Percentiles rank a stretch among this genome's conserved stretches.
phyloP scores from a whole-genome alignment of 2,329 filamentous ascomycete genomes.

The Scytalidium sp. region DNA sequence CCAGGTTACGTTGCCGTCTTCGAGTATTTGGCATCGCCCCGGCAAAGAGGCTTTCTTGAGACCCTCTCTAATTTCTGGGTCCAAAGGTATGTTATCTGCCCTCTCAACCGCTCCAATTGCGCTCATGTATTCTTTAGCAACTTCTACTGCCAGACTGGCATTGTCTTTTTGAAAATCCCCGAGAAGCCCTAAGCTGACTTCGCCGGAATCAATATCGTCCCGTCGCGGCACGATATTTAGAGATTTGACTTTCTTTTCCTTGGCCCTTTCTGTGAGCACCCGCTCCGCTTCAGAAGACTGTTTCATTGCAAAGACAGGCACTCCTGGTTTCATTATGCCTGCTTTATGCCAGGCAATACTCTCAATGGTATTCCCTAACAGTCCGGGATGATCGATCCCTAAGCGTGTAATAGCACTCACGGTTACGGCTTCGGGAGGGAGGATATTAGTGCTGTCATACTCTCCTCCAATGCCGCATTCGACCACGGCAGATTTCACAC shows the following conservation, averaged over 20 bases:
- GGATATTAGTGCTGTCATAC: constrained; percentile 87
- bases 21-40: constrained; percentile 68
- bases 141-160: constrained; percentile 52
- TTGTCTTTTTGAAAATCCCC: constrained; percentile 57
- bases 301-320: constrained; percentile 59
- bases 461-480: constrained; percentile 95
- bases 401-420: constrained; percentile 76
- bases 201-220: constrained; percentile 39
- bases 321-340: constrained; percentile 73
- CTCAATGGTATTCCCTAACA: constrained; percentile 76
- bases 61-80: constrained; percentile 42
- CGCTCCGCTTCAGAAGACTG: constrained; percentile 48
- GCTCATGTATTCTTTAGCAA: constrained; percentile 50
- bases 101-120: constrained; percentile 32
- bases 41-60: constrained; percentile 73
- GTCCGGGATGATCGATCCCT: constrained; percentile 79
- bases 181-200: constrained; percentile 43
- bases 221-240: neutral
- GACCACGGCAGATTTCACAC: constrained; percentile 74
- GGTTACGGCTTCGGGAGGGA: constrained; percentile 51
- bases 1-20: constrained; percentile 65
- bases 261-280: neutral
- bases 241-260: neutral
- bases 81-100: constrained; percentile 2
- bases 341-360: constrained; percentile 92